Evolutionary conservation across 2,329 filamentous ascomycete species (phyloP).

Genomic region (Thelonectria discophora): DNA sequence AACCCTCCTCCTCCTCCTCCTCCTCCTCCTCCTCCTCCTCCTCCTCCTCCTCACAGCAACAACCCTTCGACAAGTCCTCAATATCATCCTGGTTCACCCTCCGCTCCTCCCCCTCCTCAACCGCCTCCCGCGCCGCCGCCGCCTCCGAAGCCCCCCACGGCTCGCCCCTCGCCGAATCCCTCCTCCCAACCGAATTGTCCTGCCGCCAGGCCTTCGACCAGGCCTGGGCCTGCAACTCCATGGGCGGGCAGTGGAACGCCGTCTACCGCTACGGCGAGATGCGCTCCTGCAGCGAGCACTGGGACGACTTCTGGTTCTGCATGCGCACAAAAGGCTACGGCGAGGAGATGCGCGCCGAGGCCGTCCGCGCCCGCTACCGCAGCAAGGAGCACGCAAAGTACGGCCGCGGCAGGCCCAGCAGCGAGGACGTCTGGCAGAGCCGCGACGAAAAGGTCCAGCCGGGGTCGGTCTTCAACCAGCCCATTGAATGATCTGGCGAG

Average conservation of each 20-base stretch:
- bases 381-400: slow-evolving; percentile 73
- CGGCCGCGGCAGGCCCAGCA: slow-evolving; percentile 70
- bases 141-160: slow-evolving; percentile 40
- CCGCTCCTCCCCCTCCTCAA: slow-evolving; percentile 42
- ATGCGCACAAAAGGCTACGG: slow-evolving; percentile 80
- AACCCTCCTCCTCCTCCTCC: slow-evolving; percentile 41
- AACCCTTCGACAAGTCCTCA: slow-evolving; percentile 39
- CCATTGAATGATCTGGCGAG: slow-evolving; percentile 48
- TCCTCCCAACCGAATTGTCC: slow-evolving; percentile 84
- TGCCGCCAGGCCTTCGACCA: slow-evolving; percentile 91
- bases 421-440: slow-evolving; percentile 89
- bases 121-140: slow-evolving; percentile 33
- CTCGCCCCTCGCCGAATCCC: slow-evolving; percentile 68
- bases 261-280: slow-evolving; percentile 87
- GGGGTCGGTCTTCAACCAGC: slow-evolving; percentile 56
- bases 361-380: slow-evolving; percentile 73
- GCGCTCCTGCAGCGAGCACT: slow-evolving; percentile 81
- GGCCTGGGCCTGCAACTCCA: slow-evolving; percentile 91
- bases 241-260: slow-evolving; percentile 90
- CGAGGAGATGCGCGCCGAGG: slow-evolving; percentile 66
- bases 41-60: slow-evolving; percentile 42
- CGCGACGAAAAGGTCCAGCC: slow-evolving; percentile 68
- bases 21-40: slow-evolving; percentile 42
- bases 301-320: slow-evolving; percentile 97
- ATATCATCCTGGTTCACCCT: slow-evolving; percentile 48